Percentiles rank a stretch among this genome's conserved stretches.
Conservation (phyloP, 257 asterid species). For the Ballota nigra region DNA sequence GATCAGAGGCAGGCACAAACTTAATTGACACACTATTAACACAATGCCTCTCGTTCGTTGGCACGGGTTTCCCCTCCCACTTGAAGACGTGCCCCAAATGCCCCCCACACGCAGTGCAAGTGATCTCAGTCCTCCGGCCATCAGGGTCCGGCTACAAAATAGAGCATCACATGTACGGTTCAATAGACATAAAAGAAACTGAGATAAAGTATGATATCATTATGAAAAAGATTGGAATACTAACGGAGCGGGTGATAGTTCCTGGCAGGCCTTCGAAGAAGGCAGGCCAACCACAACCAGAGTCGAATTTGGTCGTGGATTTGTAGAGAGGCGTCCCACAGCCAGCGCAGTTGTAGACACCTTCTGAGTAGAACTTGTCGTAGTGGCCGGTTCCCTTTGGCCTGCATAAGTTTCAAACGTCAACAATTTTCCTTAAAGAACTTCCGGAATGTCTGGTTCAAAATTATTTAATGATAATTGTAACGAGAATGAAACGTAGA, state of each 20-base stretch:
- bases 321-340: slow-evolving; percentile 69
- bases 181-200: neutral
- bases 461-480: too few species aligned
- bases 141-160: slow-evolving; percentile 66
- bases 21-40: slow-evolving; percentile 75
- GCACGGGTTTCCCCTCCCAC: slow-evolving; percentile 60
- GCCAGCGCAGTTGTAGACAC: slow-evolving; percentile 63
- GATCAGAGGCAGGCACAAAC: slow-evolving; percentile 37
- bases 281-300: slow-evolving; percentile 94
- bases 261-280: slow-evolving; percentile 77
- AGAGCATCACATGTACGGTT: neutral
- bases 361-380: slow-evolving; percentile 62
- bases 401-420: slow-evolving; percentile 29
- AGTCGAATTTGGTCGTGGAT: slow-evolving; percentile 70
- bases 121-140: slow-evolving; percentile 84
- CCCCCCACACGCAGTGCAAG: slow-evolving; percentile 74
- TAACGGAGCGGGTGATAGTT: slow-evolving; percentile 57
- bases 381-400: slow-evolving; percentile 70
- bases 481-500: too few species aligned
- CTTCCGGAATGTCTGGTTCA: too few species aligned
- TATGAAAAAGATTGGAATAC: slow-evolving; percentile 7
- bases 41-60: slow-evolving; percentile 77
- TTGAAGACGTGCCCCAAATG: slow-evolving; percentile 83
- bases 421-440: neutral
- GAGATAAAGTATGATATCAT: neutral